These are phyloP conservation scores for Daldinia grandis DNA, from an alignment of 495 filamentous ascomycete genomes.

Conservation along the genomic window DNA sequence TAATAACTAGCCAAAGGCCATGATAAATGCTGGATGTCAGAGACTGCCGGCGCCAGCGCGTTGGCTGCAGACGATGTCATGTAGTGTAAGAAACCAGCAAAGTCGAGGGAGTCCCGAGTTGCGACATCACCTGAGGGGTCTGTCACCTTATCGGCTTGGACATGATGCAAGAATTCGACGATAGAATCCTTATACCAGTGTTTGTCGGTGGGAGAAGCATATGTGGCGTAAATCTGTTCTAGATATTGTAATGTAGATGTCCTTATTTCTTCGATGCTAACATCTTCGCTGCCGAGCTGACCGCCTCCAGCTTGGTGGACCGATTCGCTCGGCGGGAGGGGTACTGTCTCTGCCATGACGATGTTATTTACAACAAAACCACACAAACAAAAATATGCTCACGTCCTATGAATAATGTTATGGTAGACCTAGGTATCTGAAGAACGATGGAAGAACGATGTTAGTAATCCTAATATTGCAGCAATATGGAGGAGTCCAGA, in stretches of 20 bases:
- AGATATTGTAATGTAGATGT: constrained; percentile 47
- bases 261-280: constrained; percentile 45
- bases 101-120: constrained; percentile 53
- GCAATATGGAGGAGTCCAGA: constrained; percentile 18
- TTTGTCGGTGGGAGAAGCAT: constrained; percentile 43
- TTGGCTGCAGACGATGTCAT: constrained; percentile 66
- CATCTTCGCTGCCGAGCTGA: constrained; percentile 43
- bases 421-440: background rate
- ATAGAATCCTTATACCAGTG: constrained; percentile 51
- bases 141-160: constrained; percentile 49
- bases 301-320: constrained; percentile 50
- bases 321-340: constrained; percentile 33
- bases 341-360: constrained; percentile 41
- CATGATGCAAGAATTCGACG: constrained; percentile 48
- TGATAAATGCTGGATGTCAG: constrained; percentile 57
- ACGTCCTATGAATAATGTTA: background rate
- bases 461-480: background rate
- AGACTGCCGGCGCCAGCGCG: constrained; percentile 49
- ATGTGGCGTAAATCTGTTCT: constrained; percentile 49
- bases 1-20: constrained; percentile 87
- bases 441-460: background rate
- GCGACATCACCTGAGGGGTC: constrained; percentile 46
- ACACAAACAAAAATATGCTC: background rate
- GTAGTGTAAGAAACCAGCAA: constrained; percentile 65
- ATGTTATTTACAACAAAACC: constrained; percentile 2